Percentiles rank a stretch among this genome's conserved stretches.
phyloP scores from a whole-genome alignment of 2,329 filamentous ascomycete species.

The Neofusicoccum kwambonambiense region DNA sequence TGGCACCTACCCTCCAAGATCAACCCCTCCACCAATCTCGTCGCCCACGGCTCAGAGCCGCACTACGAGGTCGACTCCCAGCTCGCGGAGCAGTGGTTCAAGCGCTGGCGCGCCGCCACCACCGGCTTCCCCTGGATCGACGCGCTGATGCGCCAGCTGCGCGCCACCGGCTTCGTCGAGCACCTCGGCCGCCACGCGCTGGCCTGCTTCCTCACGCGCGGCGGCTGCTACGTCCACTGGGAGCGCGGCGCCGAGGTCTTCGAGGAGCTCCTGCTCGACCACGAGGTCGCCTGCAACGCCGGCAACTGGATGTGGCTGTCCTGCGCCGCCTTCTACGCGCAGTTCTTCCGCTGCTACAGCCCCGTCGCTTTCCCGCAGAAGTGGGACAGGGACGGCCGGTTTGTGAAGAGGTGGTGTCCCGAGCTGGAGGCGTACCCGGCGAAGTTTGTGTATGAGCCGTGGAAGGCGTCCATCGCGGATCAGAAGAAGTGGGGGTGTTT shows the following conservation, averaged over 20 bases:
- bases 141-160: slow-evolving; percentile 73
- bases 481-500: slow-evolving; percentile 67
- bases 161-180: slow-evolving; percentile 74
- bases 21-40: slow-evolving; percentile 40
- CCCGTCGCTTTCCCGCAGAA: slow-evolving; percentile 72
- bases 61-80: slow-evolving; percentile 63
- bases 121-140: slow-evolving; percentile 83
- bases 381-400: slow-evolving; percentile 67
- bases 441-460: slow-evolving; percentile 78
- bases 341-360: slow-evolving; percentile 69
- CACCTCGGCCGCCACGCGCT: slow-evolving; percentile 73
- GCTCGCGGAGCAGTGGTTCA: slow-evolving; percentile 64
- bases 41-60: slow-evolving; percentile 46
- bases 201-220: slow-evolving; percentile 76
- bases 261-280: slow-evolving; percentile 72
- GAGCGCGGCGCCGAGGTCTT: slow-evolving; percentile 77
- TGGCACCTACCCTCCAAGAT: slow-evolving; percentile 71
- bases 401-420: slow-evolving; percentile 66
- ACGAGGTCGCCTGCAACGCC: slow-evolving; percentile 70
- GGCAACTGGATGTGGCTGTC: slow-evolving; percentile 79
- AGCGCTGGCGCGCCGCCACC: slow-evolving; percentile 65
- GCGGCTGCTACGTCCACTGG: slow-evolving; percentile 77
- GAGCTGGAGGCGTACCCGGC: slow-evolving; percentile 62
- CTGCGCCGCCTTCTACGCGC: slow-evolving; percentile 72
- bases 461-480: slow-evolving; percentile 68